These are phyloP conservation scores for Rhodotorula sp. DNA, from an alignment of 1,284 basidiomycete genomes.

Conservation along the genomic window DNA sequence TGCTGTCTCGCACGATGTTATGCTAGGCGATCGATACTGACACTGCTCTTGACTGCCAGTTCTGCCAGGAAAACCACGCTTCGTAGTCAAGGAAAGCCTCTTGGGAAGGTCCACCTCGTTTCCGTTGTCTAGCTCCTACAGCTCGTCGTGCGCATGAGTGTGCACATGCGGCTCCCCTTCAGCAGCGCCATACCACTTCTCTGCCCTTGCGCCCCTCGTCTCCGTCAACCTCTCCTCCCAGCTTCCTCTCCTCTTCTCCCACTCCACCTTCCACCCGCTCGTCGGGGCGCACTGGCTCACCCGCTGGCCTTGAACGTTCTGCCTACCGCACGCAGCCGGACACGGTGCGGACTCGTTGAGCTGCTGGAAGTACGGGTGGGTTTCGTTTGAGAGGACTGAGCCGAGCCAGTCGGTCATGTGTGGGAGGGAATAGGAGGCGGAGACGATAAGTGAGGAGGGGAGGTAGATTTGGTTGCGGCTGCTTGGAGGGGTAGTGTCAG, in stretches of 20 bases:
- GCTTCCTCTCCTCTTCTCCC: slow-evolving; percentile 15
- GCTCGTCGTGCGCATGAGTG: slow-evolving; percentile 19
- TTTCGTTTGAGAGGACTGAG: slow-evolving; percentile 40
- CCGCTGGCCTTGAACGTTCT: background rate
- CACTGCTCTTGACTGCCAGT: too few relatives aligned
- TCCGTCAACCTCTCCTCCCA: slow-evolving; percentile 27
- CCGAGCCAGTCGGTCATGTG: slow-evolving; percentile 42
- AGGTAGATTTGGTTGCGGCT: slow-evolving; percentile 44
- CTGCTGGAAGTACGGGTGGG: slow-evolving; percentile 41
- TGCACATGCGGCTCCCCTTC: background rate
- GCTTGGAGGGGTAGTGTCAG: background rate
- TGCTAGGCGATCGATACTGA: too few relatives aligned
- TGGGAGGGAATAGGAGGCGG: slow-evolving; percentile 41
- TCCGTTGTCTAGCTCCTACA: slow-evolving; percentile 1
- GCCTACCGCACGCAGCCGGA: slow-evolving; percentile 23
- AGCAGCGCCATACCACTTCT: background rate
- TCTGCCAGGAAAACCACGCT: too few relatives aligned
- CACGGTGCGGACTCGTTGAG: slow-evolving; percentile 43
- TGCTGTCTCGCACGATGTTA: too few relatives aligned
- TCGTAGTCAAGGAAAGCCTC: too few relatives aligned
- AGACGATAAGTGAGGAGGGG: slow-evolving; percentile 41
- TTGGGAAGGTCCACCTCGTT: background rate
- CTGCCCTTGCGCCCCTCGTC: slow-evolving; percentile 4
- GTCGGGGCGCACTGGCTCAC: slow-evolving; percentile 16
- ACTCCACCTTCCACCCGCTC: slow-evolving; percentile 14